Evolutionary conservation across 164 flowering plant genomes (phyloP).

Genomic region (Chimonanthus salicifolius): DNA sequence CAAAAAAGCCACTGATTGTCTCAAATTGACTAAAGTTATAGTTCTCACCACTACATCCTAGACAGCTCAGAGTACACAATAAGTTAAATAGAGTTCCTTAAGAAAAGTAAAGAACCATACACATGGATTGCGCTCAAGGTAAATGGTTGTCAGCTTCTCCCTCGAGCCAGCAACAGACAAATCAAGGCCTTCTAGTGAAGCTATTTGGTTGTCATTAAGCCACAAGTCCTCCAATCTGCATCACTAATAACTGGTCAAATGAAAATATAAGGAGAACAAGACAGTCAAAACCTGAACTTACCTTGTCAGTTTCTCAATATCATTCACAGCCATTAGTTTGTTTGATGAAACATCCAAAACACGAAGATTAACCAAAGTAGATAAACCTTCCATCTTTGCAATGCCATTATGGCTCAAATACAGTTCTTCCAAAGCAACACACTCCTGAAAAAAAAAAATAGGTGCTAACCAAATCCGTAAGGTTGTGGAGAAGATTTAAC

Average conservation of each 20-base stretch:
- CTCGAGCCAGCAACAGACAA: slow-evolving; percentile 72
- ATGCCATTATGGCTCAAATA: slow-evolving; percentile 99
- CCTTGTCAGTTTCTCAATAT: slow-evolving; percentile 65
- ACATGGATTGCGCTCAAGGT: slow-evolving; percentile 92
- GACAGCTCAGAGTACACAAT: too few species aligned
- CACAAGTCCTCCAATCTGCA: slow-evolving; percentile 93
- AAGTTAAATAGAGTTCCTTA: too few species aligned
- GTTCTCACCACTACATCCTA: too few species aligned
- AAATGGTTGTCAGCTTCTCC: slow-evolving; percentile 79
- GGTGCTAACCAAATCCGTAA: neutral
- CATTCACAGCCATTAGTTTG: slow-evolving; percentile 63
- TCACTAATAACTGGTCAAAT: neutral
- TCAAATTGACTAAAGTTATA: too few species aligned
- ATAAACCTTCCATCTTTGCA: slow-evolving; percentile 82
- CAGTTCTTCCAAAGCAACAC: slow-evolving; percentile 85
- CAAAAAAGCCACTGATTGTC: too few species aligned
- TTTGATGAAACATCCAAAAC: slow-evolving; percentile 87
- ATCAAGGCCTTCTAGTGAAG: slow-evolving; percentile 61
- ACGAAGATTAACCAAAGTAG: slow-evolving; percentile 69
- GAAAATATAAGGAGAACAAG: neutral
- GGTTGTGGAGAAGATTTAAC: neutral
- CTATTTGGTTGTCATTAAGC: slow-evolving; percentile 93
- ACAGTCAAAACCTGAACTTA: slow-evolving; percentile 15
- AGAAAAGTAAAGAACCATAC: slow-evolving; percentile 38
- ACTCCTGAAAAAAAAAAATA: slow-evolving; percentile 41